Conservation (phyloP, 1,139 yeast genomes). For the Yamadazyma diddensiae region DNA sequence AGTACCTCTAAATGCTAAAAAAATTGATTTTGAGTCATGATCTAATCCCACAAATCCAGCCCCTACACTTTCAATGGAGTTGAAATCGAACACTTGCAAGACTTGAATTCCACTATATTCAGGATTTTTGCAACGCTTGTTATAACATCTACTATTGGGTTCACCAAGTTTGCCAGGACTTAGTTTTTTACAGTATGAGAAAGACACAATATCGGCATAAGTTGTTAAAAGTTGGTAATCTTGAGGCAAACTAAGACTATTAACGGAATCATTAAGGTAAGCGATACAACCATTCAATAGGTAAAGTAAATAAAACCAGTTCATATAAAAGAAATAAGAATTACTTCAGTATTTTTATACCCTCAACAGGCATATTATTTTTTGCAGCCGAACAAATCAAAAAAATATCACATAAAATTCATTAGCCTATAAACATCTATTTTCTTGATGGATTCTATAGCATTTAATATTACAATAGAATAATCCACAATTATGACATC, state of each 20-base stretch:
- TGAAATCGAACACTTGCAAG: conserved; percentile 36
- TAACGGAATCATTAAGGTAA: no score
- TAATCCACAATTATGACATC: conserved; percentile 42
- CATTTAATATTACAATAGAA: conserved; percentile 43
- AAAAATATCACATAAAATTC: no score
- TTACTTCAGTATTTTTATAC: no score
- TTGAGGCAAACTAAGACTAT: no score
- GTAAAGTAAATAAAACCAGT: no score
- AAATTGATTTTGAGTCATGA: conserved; percentile 28
- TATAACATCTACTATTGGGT: conserved; percentile 19
- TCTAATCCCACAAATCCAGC: conserved; percentile 52
- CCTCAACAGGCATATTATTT: no score
- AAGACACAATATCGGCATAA: conserved; percentile 34
- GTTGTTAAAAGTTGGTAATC: conserved; percentile 14
- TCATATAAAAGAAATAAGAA: no score
- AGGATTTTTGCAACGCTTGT: conserved; percentile 18
- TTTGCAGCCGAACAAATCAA: no score
- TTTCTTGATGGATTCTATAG: conserved; percentile 40
- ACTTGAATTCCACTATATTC: conserved; percentile 25
- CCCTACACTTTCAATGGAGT: conserved; percentile 45
- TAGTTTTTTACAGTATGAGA: conserved; percentile 39
- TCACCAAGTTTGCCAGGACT: conserved; percentile 23
- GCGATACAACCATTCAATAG: no score
- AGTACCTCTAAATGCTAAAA: conserved; percentile 56
- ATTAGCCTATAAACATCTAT: conserved; percentile 32